Evolutionary conservation across 1,284 basidiomycete genomes (phyloP), one percentile per base, ranked within the genome.

Genomic region (Malassezia obtusa): DNA sequence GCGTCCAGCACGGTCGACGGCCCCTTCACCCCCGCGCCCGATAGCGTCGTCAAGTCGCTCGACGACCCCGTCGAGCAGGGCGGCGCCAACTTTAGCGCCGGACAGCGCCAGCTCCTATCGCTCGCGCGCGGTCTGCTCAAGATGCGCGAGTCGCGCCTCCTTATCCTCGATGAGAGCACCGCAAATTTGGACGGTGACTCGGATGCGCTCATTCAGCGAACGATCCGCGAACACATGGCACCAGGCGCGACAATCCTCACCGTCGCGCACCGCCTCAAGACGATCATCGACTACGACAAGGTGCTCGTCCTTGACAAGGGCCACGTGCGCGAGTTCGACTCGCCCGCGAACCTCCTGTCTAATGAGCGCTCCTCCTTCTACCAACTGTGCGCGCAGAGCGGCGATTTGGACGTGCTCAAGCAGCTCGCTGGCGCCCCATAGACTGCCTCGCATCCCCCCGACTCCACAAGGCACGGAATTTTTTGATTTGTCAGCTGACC

Each of bases 251-350:
- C 79, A 0, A 76, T 77, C 26, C 63, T 77, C 22, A 78, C 77
- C 11, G 83, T 84, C 52, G 83, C 83, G 1, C 83, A 84, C 72
- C 76, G 83, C 28, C 77, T 84, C 45, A 79, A 81, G 44, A 84
- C 82, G 2, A 81, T 84, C 52, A 77, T 78, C 61, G 78, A 79
- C 62, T 78, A 77, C 48, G 78, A 79, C 72, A 76, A 77, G 63
- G 80, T 83, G 30, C 64, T 80, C 4, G 79, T 80, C 3, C 71
- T 81, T 10, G 78, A 77, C 53, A 75, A 75, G 6, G 80, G 80
- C 7, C 80, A 79, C 2, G 87, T 94, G 49, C 78, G 83, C 2
- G 89, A 92, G 68, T 89, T 84, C 64, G 87, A 86, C 63, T 78
- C 78, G 43, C 86, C 86, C 0, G 74, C 74, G n/a, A 77, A 77